Evolutionary conservation across 371 early-diverging fungal species (phyloP), one percentile per base, ranked within the genome.

Genomic region (Syncephalastrum sp.): DNA sequence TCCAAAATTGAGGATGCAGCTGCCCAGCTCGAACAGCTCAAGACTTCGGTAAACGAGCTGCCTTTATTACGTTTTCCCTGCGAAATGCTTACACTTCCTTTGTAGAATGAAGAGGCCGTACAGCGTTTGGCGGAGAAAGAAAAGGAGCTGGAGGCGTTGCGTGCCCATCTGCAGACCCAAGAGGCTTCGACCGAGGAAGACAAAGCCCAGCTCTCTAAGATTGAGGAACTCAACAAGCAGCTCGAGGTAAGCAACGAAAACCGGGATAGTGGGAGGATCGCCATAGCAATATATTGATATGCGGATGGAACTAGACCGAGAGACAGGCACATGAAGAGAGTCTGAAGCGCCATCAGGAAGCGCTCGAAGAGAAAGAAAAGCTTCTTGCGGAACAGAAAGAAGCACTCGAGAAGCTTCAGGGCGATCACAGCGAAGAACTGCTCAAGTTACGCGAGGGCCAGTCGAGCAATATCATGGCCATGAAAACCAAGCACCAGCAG

Each of bases 81-180:
- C 10, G 38, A 33, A 12, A 33, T 0, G 38, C 38, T 33, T 33
- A 33, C 10, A 33, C 10, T 33, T 12, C 10, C 10, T 50, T 43
- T 53, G 27, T 57, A 78, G 79, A 78, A 78, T 43, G 54, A 70
- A 43, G 68, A 75, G 24, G 71, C 75, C 8, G 65, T 73, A 17
- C 58, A 49, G 38, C 71, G 67, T 48, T 49, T 78, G 23, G 69
- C 73, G 5, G 56, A 59, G 6, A 70, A 71, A 33, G 79, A 78
- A 42, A 67, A 72, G 50, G 79, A 78, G 33, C 51, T 78, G 10
- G 75, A 71, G 24, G 59, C 54, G 21, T 53, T 78, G 16, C 61
- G 70, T 24, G 38, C 38, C 2, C 38, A 33, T 33, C 38, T 33
- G 38, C 38, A 33, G 8, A 46, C 57, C 1, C 45, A 69, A 29